A percentile compares a stretch with the other conserved stretches of the same genome.
These are phyloP conservation scores for Nothophoma quercina DNA, from an alignment of 2,329 filamentous ascomycete genomes.

Conservation along the genomic window DNA sequence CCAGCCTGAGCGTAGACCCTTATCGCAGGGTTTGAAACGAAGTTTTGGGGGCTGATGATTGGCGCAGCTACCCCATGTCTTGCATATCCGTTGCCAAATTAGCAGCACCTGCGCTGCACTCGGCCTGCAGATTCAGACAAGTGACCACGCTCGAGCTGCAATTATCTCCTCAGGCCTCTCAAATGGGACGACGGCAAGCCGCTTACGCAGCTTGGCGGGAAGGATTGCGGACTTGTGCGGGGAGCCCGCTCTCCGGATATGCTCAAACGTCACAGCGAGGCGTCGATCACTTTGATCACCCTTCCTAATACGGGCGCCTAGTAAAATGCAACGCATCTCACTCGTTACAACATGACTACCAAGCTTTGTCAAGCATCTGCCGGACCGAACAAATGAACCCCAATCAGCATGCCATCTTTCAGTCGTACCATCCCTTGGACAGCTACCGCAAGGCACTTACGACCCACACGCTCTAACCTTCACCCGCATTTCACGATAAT, in stretches of 20 bases:
- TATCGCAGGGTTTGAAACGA: not conserved
- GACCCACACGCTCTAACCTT: not conserved
- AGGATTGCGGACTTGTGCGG: slow-evolving; percentile 14
- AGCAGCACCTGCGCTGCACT: not conserved
- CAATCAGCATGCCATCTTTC: not conserved
- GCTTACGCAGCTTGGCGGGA: slow-evolving; percentile 1
- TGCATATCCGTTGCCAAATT: not conserved
- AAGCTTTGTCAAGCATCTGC: slow-evolving; percentile 5
- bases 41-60: not conserved
- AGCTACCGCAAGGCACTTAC: slow-evolving; percentile 1
- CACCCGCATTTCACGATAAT: slow-evolving; percentile 2
- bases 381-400: not conserved
- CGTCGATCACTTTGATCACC: slow-evolving; percentile 4
- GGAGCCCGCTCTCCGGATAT: slow-evolving; percentile 8
- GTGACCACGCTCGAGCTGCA: not conserved
- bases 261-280: not conserved
- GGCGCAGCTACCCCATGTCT: not conserved
- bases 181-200: not conserved
- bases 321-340: not conserved
- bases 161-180: not conserved
- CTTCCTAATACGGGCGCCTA: not conserved
- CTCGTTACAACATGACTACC: not conserved
- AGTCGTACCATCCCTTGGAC: not conserved
- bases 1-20: not conserved
- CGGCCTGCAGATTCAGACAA: not conserved